phyloP scores from a whole-genome alignment of 148 eudicot genomes.

The Rhododendron molle region DNA sequence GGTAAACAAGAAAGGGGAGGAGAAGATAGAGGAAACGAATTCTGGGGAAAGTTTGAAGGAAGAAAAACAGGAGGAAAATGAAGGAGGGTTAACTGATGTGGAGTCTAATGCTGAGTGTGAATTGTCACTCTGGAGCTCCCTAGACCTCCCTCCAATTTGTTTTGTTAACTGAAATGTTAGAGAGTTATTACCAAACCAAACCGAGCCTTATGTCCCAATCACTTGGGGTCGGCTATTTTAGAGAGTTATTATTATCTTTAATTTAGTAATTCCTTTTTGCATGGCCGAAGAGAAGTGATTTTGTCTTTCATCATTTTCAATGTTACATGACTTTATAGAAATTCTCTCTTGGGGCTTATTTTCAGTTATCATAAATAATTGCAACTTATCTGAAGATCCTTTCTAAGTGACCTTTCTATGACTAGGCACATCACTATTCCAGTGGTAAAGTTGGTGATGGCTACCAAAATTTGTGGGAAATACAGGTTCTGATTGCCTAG shows the following conservation, averaged over 20 bases:
- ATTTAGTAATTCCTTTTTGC: not conserved
- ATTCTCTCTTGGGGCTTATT: not conserved
- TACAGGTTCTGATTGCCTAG: not conserved
- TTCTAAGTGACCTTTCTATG: not conserved
- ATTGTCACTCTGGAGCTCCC: constrained; percentile 39
- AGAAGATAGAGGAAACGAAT: constrained; percentile 11
- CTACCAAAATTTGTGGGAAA: not conserved
- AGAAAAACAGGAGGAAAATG: constrained; percentile 5
- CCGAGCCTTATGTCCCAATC: too few species aligned
- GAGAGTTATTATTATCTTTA: not conserved
- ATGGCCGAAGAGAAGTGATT: not conserved
- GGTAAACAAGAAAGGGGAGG: constrained; percentile 8
- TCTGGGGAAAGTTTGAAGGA: not conserved
- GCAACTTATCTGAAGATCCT: not conserved
- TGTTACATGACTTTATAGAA: not conserved
- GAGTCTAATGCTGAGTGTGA: constrained; percentile 26
- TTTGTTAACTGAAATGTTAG: constrained; percentile 24
- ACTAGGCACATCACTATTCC: not conserved
- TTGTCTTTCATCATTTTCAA: not conserved
- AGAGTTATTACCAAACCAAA: too few species aligned
- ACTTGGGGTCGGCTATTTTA: too few species aligned
- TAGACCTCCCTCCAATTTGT: constrained; percentile 46
- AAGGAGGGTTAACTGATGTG: not conserved
- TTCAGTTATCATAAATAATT: not conserved
- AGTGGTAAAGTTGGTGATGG: not conserved